These are phyloP conservation scores for Brassica incana DNA, from an alignment of 345 rosid genomes.

Conservation along the genomic window DNA sequence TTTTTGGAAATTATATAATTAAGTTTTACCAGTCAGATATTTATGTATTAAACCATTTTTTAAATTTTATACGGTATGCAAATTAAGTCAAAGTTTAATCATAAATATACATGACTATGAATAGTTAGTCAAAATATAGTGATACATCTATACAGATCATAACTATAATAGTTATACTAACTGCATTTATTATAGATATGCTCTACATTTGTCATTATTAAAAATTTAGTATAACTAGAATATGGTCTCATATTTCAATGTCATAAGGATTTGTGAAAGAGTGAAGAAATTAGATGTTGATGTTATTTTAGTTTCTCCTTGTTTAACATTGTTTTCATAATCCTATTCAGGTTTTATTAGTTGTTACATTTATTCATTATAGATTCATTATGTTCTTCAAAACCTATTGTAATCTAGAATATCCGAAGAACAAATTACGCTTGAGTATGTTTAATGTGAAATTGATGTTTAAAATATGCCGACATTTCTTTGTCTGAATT, in stretches of 20 bases:
- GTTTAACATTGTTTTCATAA: not conserved
- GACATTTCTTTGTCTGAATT: not conserved
- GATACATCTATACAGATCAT: not conserved
- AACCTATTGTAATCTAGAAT: not conserved
- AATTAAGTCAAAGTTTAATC: not conserved
- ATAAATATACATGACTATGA: not conserved
- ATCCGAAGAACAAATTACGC: not conserved
- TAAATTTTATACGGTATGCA: not conserved
- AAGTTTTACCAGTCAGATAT: not conserved
- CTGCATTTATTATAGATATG: not conserved
- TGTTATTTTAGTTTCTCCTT: not conserved
- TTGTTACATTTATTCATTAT: not conserved
- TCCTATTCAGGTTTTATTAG: not conserved
- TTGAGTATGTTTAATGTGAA: not conserved
- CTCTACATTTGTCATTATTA: not conserved
- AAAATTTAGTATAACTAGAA: not conserved
- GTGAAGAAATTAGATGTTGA: too few species aligned
- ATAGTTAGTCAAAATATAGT: not conserved
- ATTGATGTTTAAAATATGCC: not conserved
- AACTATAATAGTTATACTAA: not conserved
- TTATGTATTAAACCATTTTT: not conserved
- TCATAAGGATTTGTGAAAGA: not conserved
- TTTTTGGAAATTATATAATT: not conserved
- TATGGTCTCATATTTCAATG: too few species aligned
- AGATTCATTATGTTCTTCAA: not conserved